phyloP scores from a whole-genome alignment of 768 basidiomycete species.

The Royoungia palumana region DNA sequence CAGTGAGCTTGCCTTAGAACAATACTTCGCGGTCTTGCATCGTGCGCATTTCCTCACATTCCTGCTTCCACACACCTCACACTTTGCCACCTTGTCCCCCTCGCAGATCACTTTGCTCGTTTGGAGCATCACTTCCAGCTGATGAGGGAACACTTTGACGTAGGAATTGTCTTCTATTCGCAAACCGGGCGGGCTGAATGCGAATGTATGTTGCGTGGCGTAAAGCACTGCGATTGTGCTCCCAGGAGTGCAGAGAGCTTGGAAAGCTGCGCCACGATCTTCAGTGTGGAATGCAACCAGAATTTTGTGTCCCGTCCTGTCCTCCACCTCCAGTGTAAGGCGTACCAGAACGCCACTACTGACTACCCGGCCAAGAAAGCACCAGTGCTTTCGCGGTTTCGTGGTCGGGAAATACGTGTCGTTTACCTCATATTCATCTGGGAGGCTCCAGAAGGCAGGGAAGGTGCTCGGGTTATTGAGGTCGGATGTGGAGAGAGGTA shows the following conservation, averaged over 20 bases:
- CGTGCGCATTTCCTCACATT: slow-evolving; percentile 24
- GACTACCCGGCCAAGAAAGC: slow-evolving; percentile 28
- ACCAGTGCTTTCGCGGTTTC: slow-evolving; percentile 31
- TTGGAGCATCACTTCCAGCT: slow-evolving; percentile 24
- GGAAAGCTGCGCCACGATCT: slow-evolving; percentile 27
- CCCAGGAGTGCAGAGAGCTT: slow-evolving; percentile 20
- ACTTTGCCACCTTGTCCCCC: slow-evolving; percentile 16
- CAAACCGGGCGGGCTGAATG: slow-evolving; percentile 29
- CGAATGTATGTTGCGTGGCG: slow-evolving; percentile 28
- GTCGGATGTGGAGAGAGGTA: slow-evolving; percentile 20
- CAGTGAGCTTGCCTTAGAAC: slow-evolving; percentile 24
- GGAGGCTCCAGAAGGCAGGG: slow-evolving; percentile 22
- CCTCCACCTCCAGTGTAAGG: slow-evolving; percentile 28
- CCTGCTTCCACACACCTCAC: slow-evolving; percentile 20
- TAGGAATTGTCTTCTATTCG: slow-evolving; percentile 24
- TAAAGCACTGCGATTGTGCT: slow-evolving; percentile 32
- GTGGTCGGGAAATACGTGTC: slow-evolving; percentile 19
- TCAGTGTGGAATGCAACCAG: slow-evolving; percentile 32
- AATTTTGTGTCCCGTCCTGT: slow-evolving; percentile 22
- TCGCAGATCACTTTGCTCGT: slow-evolving; percentile 22
- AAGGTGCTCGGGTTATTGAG: slow-evolving; percentile 25
- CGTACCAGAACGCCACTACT: slow-evolving; percentile 26
- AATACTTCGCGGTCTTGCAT: slow-evolving; percentile 30
- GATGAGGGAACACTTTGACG: slow-evolving; percentile 28
- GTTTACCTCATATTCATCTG: slow-evolving; percentile 20